Evolutionary conservation across 805 yeast species (phyloP), one percentile per base, ranked within the genome.

Genomic region (Pichia ethanolica): DNA sequence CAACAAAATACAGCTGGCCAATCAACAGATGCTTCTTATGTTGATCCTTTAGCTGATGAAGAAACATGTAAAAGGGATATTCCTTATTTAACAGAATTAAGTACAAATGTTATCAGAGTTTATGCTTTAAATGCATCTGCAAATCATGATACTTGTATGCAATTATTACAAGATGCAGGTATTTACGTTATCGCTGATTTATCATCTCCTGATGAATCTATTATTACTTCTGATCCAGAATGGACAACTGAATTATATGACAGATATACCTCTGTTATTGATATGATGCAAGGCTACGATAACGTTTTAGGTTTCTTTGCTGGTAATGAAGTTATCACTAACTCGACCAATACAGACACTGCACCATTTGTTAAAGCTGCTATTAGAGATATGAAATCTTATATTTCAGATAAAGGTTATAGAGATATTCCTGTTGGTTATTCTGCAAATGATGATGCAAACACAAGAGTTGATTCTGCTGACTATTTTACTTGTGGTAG

Each of bases 311-410:
- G 98, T 3, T 90, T 88, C 77, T 90, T 91, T 69, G 98, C 98
- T 32, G 99, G 98, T 53, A 93, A 93, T 69, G 99, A 91, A 75
- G 98, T 93, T 47, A 81, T 91, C 52, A 91, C 90, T 68, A 89
- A 87, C 62, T 70, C 69, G 41, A 71, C 89, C 44, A 90, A 88
- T 68, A 86, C 97, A 12, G 83, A 81, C 58, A 87, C 97, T 34
- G 89, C 97, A 32, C 89, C 97, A 1, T 91, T 82, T 68, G 96
- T 93, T 50, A 93, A 91, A 75, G 97, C 98, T 33, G 96, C 98
- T 14, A 77, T 93, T 53, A 83, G 99, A 69, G 99, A 91, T 66
- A 77, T 78, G 63, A 90, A 87, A 70, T 61, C 74, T 14, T 89
- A 93, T 70, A 86, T 93, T 58, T 67, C 71, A 47, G 74, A 71